Percentiles rank a stretch among this genome's conserved stretches.
phyloP scores from a whole-genome alignment of 2,329 filamentous ascomycete species.

The Thielaviopsis musarum region DNA sequence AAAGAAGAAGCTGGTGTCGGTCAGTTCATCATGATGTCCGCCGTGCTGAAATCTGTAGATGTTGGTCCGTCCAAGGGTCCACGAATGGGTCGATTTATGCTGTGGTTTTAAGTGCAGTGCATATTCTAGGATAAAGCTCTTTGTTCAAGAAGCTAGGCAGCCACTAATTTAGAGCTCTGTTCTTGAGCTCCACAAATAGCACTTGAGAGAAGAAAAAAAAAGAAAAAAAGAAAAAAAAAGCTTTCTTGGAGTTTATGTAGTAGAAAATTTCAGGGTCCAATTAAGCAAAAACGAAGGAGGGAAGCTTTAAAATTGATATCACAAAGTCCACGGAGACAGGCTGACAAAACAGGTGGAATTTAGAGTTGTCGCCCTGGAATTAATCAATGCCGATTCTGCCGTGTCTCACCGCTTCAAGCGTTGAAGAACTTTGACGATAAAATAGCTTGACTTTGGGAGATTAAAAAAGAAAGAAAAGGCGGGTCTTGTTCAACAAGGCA shows the following conservation, averaged over 20 bases:
- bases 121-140: not conserved
- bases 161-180: not conserved
- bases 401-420: not conserved
- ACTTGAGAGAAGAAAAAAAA: too few species aligned
- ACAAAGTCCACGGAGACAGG: too few species aligned
- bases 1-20: not conserved
- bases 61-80: too few species aligned
- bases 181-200: not conserved
- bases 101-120: not conserved
- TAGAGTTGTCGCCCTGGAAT: not conserved
- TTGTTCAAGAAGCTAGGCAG: not conserved
- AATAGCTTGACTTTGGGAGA: too few species aligned
- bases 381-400: constrained; percentile 1
- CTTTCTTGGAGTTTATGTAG: too few species aligned
- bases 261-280: too few species aligned
- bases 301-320: too few species aligned
- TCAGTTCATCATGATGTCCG: too few species aligned
- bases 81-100: too few species aligned
- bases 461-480: not conserved
- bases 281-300: too few species aligned
- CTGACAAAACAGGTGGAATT: not conserved
- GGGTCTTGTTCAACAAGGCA: not conserved
- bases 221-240: too few species aligned
- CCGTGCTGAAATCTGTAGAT: too few species aligned
- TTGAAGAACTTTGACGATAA: not conserved